phyloP scores from a whole-genome alignment of 75 land plant genomes.

The Sequoia sempervirens region DNA sequence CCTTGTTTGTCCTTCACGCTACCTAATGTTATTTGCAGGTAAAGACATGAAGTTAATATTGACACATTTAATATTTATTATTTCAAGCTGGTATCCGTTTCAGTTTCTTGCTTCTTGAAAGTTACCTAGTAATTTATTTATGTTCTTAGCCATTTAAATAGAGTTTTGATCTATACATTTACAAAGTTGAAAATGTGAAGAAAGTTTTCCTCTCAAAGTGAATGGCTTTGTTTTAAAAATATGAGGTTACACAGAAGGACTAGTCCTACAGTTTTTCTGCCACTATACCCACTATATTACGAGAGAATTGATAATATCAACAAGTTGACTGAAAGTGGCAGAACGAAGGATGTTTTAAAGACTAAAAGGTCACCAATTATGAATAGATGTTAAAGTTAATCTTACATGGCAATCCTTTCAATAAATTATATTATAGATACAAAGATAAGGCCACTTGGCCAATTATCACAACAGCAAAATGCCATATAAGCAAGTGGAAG shows the following conservation, averaged over 20 bases:
- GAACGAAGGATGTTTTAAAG: not conserved
- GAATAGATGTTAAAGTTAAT: not conserved
- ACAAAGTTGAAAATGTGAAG: not conserved
- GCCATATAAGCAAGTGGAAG: not conserved
- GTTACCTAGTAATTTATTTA: not conserved
- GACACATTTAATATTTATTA: not conserved
- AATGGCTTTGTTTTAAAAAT: not conserved
- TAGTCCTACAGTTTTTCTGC: too few species aligned
- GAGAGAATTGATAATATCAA: not conserved
- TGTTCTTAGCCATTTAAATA: not conserved
- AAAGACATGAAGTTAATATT: slow-evolving; percentile 8
- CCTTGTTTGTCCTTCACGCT: slow-evolving; percentile 73
- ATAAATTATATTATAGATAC: not conserved
- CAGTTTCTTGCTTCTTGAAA: not conserved
- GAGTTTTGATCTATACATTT: not conserved
- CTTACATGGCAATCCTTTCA: not conserved
- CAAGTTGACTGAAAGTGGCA: not conserved
- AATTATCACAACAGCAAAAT: not conserved
- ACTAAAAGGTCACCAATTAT: not conserved
- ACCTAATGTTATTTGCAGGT: slow-evolving; percentile 99
- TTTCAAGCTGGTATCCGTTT: not conserved
- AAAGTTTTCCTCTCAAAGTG: not conserved
- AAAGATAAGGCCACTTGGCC: not conserved
- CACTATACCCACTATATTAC: not conserved
- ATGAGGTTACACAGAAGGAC: not conserved